phyloP scores from a whole-genome alignment of 2,329 filamentous ascomycete species.

The Pseudocercospora musae region DNA sequence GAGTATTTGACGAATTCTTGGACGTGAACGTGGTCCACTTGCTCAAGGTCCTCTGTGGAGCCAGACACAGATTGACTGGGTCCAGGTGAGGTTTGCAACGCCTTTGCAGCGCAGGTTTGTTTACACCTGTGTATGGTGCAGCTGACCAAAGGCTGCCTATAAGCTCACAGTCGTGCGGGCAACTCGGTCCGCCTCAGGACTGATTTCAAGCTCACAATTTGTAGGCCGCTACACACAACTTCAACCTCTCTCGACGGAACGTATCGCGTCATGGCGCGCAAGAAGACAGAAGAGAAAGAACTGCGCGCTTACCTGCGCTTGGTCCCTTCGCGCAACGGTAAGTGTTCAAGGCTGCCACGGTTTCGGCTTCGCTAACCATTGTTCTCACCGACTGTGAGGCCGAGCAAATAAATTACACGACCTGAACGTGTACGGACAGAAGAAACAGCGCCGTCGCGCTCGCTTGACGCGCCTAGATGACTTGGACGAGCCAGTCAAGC shows the following conservation, averaged over 20 bases:
- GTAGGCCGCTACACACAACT: background rate
- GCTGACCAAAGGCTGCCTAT: background rate
- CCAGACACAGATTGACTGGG: background rate
- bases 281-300: background rate
- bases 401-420: background rate
- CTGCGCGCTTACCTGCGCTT: background rate
- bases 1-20: background rate
- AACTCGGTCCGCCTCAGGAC: background rate
- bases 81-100: background rate
- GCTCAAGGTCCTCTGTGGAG: background rate
- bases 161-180: background rate
- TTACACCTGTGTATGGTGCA: too few relatives aligned
- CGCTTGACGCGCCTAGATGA: conserved; percentile 1
- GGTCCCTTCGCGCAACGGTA: background rate
- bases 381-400: background rate
- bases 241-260: background rate
- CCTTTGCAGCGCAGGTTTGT: background rate
- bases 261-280: background rate
- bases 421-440: background rate
- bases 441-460: background rate
- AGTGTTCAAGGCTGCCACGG: background rate
- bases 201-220: background rate
- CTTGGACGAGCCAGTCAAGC: background rate
- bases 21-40: background rate
- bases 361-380: background rate